Base-by-base conservation (phyloP, 345 rosid species). In the Bruguiera parviflora region DNA sequence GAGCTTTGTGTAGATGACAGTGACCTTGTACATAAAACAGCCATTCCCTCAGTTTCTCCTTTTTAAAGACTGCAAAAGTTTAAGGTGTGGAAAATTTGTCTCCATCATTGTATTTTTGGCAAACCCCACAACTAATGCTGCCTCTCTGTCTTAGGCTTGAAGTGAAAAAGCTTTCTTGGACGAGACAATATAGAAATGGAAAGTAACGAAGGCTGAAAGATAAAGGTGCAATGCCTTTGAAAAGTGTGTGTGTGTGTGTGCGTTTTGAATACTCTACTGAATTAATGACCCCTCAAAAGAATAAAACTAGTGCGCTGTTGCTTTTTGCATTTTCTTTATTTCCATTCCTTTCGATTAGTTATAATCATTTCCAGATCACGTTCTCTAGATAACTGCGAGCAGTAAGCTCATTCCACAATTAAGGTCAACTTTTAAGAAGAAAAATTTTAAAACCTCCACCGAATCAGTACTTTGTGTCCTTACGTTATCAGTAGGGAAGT, bases 31-130 rank as follows among this genome's bases (percentile, higher is more conserved):
- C 27, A 64, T 5, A 70, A 20, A 53, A 21, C 29, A 39, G 10
- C 28, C 71, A 53, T 61, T 62, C 63, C 19, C 27, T 7, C 29
- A 2, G n/a, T 52, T 61, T 68, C 61, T 53, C 43, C 76, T 78
- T 69, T 16, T 64, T 57, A 75, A 78, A 85, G 86, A 72, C 88
- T 80, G 82, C 77, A 62, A 77, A 83, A 85, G 77, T 31, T 56
- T 60, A 67, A 71, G 56, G 60, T 46, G 80, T 84, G 74, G 91
- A 84, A 84, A 84, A 84, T 83, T 79, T 83, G 87, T 87, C 88
- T 80, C 84, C 81, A 77, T 70, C 58, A 83, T 74, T 74, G 62
- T 71, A 73, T 58, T 60, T 71, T 74, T 37, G 39, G 53, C 46
- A 18, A 53, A 39, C 27, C 52, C 27, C 52, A 53, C 35, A 56